These are phyloP conservation scores for Cyclotella kingstonii DNA, from an alignment of 108 stramenopile genomes.

Conservation along the genomic window DNA sequence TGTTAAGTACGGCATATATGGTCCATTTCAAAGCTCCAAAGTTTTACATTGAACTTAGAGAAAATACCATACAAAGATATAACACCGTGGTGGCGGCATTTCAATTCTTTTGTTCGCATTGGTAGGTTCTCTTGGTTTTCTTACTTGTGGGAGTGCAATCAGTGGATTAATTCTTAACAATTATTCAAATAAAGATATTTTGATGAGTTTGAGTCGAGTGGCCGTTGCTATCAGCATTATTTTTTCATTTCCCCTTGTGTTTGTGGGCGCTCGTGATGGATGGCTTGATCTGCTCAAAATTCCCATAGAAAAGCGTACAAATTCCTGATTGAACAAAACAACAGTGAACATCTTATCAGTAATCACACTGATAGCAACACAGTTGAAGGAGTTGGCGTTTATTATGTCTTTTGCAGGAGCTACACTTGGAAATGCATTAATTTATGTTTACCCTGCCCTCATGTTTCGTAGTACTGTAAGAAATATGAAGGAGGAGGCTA, in stretches of 20 bases:
- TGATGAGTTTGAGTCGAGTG: slow-evolving; percentile 70
- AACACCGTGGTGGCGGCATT: slow-evolving; percentile 71
- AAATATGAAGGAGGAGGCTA: slow-evolving; percentile 57
- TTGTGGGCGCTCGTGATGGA: slow-evolving; percentile 78
- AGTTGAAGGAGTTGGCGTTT: slow-evolving; percentile 73
- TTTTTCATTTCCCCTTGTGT: slow-evolving; percentile 87
- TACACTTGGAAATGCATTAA: slow-evolving; percentile 82
- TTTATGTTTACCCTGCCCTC: slow-evolving; percentile 89
- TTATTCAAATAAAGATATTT: slow-evolving; percentile 72
- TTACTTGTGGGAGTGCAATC: slow-evolving; percentile 83
- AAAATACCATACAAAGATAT: slow-evolving; percentile 75
- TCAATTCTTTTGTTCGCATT: slow-evolving; percentile 55
- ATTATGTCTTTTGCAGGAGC: slow-evolving; percentile 87
- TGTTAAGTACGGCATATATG: slow-evolving; percentile 83
- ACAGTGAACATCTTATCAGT: slow-evolving; percentile 49
- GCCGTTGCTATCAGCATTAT: slow-evolving; percentile 85
- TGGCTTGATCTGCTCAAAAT: slow-evolving; percentile 64
- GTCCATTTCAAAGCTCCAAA: slow-evolving; percentile 95
- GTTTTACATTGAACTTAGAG: slow-evolving; percentile 85
- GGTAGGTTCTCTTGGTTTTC: slow-evolving; percentile 71
- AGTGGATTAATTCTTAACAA: slow-evolving; percentile 87
- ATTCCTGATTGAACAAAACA: slow-evolving; percentile 43
- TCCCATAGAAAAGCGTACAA: slow-evolving; percentile 36
- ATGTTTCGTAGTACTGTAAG: slow-evolving; percentile 72
- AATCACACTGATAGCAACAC: slow-evolving; percentile 57